Conservation (phyloP, 345 rosid species). For the Bretschneidera sinensis region DNA sequence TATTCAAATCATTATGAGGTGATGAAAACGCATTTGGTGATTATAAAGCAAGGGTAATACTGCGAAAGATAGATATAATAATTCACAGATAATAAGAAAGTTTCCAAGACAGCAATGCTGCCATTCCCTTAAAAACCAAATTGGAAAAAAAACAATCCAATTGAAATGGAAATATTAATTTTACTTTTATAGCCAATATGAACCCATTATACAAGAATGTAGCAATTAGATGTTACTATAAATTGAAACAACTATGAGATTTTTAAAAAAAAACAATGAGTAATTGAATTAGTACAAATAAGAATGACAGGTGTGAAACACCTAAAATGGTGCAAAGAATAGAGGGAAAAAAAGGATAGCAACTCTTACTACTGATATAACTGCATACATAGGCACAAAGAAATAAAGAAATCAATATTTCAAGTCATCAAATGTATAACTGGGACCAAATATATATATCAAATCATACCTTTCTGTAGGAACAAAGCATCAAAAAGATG, state of each 20-base stretch:
- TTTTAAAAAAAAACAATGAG: too few species aligned
- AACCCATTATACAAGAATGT: neutral
- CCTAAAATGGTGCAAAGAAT: too few species aligned
- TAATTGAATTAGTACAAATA: neutral
- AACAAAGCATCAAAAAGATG: slow-evolving; percentile 82
- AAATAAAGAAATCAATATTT: neutral
- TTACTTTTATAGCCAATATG: neutral
- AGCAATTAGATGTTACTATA: neutral
- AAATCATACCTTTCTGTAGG: slow-evolving; percentile 69
- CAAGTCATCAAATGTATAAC: too few species aligned
- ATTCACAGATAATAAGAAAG: neutral
- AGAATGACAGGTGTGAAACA: neutral
- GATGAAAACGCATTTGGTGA: too few species aligned
- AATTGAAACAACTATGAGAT: neutral
- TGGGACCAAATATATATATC: neutral
- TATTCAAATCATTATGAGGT: too few species aligned
- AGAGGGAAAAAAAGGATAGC: neutral
- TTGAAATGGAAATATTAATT: neutral
- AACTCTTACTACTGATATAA: neutral
- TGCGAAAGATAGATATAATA: neutral
- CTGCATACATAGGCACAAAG: neutral
- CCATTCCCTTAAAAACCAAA: neutral
- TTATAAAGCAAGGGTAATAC: too few species aligned
- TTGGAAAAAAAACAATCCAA: too few species aligned
- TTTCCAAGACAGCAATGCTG: neutral